Percentiles rank a stretch among this genome's conserved stretches.
Conservation (phyloP, 1,284 basidiomycete genomes). For the Crucibulum parvulum region DNA sequence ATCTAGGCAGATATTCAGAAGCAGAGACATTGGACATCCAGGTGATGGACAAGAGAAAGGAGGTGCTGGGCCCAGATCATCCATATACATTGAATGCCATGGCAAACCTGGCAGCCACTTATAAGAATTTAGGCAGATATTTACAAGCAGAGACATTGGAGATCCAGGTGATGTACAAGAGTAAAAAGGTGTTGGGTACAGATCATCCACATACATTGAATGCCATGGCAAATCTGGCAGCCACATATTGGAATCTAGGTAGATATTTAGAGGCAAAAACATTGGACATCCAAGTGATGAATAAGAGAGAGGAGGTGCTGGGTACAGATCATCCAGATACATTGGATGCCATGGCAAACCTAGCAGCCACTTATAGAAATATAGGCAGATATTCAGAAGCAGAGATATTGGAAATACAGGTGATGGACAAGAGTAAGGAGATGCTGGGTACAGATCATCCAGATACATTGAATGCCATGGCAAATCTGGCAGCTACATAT, state of each 20-base stretch:
- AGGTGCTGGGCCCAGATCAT: constrained; percentile 5
- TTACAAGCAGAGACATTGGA: constrained; percentile 2
- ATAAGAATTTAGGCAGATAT: neutral
- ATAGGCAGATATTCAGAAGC: neutral
- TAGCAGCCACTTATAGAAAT: neutral
- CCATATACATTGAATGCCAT: constrained; percentile 4
- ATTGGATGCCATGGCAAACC: neutral
- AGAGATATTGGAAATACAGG: no score
- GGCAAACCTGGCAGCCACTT: constrained; percentile 2
- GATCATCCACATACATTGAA: no score
- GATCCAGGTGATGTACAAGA: constrained; percentile 4
- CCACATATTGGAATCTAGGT: no score
- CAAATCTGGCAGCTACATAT: no score
- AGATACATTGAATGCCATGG: no score
- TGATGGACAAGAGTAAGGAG: no score
- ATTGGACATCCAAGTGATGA: no score
- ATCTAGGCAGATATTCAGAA: neutral
- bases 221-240: no score
- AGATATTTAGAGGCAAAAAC: no score
- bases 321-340: no score
- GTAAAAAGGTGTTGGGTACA: constrained; percentile 4
- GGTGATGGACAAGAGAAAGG: constrained; percentile 3
- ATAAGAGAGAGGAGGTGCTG: no score
- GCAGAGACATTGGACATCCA: constrained; percentile 1
- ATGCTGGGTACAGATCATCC: no score